phyloP scores from a whole-genome alignment of 768 basidiomycete species.

The Suillus subalutaceus region DNA sequence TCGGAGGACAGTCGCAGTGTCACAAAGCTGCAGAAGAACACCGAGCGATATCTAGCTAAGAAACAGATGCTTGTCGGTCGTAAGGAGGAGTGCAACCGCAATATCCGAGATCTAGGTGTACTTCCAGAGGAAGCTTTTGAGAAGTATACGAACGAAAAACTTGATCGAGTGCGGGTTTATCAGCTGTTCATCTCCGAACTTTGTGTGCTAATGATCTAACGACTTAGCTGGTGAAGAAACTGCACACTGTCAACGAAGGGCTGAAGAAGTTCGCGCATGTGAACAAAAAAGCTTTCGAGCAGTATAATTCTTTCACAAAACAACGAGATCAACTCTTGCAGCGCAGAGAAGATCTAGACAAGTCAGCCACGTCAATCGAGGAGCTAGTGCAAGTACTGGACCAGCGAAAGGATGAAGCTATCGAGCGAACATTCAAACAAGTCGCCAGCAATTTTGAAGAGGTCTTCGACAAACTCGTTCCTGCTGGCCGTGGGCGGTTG shows the following conservation, averaged over 20 bases:
- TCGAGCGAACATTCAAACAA: constrained; percentile 97
- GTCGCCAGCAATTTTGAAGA: constrained; percentile 97
- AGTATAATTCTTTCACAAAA: constrained; percentile 97
- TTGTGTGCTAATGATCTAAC: neutral
- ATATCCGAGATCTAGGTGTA: constrained; percentile 94
- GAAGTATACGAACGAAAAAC: constrained; percentile 86
- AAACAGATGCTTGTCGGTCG: constrained; percentile 80
- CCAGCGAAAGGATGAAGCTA: constrained; percentile 97
- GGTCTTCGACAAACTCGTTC: constrained; percentile 95
- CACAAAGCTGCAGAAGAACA: constrained; percentile 91
- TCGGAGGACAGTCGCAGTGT: constrained; percentile 85
- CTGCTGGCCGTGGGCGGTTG: constrained; percentile 86
- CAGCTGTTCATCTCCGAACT: neutral
- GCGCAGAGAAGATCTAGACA: constrained; percentile 90
- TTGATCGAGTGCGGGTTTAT: constrained; percentile 73
- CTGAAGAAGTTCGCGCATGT: constrained; percentile 97
- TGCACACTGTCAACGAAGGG: constrained; percentile 91
- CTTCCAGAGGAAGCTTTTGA: constrained; percentile 97
- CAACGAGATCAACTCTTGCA: constrained; percentile 90
- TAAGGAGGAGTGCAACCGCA: constrained; percentile 94
- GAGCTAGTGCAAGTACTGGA: constrained; percentile 93
- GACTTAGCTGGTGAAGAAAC: constrained; percentile 82
- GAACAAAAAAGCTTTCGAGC: constrained; percentile 99
- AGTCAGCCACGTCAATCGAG: constrained; percentile 85
- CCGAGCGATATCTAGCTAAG: constrained; percentile 93